Evolutionary conservation across 139 green algal genomes (phyloP), one percentile per base, ranked within the genome.

Genomic region (Closterium sp.): DNA sequence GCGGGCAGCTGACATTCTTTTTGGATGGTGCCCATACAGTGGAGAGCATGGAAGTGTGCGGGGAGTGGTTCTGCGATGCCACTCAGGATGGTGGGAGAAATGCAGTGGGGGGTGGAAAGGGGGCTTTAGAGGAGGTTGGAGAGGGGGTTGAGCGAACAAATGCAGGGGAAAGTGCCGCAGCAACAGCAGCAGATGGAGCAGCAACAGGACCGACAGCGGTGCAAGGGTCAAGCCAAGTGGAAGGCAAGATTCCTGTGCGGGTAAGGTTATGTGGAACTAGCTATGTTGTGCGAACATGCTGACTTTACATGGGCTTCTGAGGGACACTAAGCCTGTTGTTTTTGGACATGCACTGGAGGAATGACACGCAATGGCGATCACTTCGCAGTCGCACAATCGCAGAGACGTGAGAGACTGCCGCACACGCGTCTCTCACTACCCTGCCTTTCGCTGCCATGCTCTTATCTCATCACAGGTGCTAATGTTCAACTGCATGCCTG

Each of bases 21-120:
- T 94, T 99, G 29, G 98, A 99, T 92, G 98, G 98, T 13, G 98
- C 98, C 2, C 98, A 99, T 94, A 99, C 98, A 10, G 94, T 96
- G 0, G 98, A 99, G 94, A 98, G 97, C 95, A 97, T 99, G 96
- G 95, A 91, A 1, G 95, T 95, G 17, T 99, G 98, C 93, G 98
- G 93, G 0, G 85, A 96, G 4, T 99, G 98, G 98, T 99, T 99
- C 95, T 95, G 94, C 0, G 92, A 94, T 9, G 87, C 84, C 2
- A 90, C 79, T 86, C 62, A 88, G 19, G 91, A 88, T 84, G 91
- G 70, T 0, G 89, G 79, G 38, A 24, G 45, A 84, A 87, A 22
- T 13, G 87, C 73, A 93, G 50, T 31, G 91, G 1, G 30, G 31
- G 11, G 22, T 90, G 70, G 21, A 31, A 7, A 30, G 31, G 89